Evolutionary conservation across 1,284 basidiomycete species (phyloP), one percentile per base, ranked within the genome.

Genomic region (Cystobasidium pallidum): DNA sequence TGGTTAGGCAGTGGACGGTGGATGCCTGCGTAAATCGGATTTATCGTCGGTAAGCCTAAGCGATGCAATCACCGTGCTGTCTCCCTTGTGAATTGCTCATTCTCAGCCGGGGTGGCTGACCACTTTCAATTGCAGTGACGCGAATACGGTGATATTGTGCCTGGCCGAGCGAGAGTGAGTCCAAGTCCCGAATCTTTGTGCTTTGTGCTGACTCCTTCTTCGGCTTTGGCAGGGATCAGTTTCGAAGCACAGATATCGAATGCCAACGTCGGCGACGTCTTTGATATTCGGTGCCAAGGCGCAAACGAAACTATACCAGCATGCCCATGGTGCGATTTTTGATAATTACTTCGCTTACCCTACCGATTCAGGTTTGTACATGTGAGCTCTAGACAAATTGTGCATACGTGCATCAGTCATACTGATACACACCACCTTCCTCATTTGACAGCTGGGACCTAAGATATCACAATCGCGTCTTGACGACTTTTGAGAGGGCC

Each of bases 401-500:
- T 28, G n/a, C 28, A 11, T 21, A 1, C 21, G 24, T 39, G 36
- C 36, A 39, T n/a, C n/a, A n/a, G n/a, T n/a, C n/a, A n/a, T n/a
- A n/a, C n/a, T n/a, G n/a, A n/a, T n/a, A n/a, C n/a, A n/a, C n/a
- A n/a, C n/a, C n/a, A n/a, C n/a, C n/a, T n/a, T n/a, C n/a, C 13
- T 30, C 15, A 26, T 51, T 59, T 26, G 21, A 21, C 54, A 71
- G 68, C 3, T 71, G 68, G 68, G 68, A 71, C 32, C 17, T 71
- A 28, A 59, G 68, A 11, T n/a, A 71, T 54, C 51, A 57, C 36
- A 13, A 3, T 21, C 51, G 55, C 19, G 17, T 36, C 36, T 41
- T 58, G 11, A 39, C 13, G 10, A 19, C 34, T 10, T 24, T 55
- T 17, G 36, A 10, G 11, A 17, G 47, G 15, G 19, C 21, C 36